Evolutionary conservation across 192 early-diverging fungal genomes (phyloP), one percentile per base, ranked within the genome.

Genomic region (Backusella westeae): DNA sequence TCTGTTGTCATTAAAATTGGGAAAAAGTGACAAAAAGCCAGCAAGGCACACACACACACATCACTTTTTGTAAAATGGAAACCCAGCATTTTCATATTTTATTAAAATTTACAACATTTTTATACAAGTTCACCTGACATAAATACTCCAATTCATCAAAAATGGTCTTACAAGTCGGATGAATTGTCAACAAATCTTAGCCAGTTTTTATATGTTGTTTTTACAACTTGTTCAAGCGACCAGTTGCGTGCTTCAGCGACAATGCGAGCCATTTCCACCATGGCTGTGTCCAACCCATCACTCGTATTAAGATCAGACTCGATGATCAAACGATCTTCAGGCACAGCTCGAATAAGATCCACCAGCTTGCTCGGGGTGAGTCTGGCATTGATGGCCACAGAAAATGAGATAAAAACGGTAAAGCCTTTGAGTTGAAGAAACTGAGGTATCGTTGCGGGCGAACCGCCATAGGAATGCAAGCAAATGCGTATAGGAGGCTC

Each of bases 401-500:
- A 95, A 84, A 96, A 96, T 21, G 89, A 91, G 73, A 96, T 91
- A 70, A 92, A 98, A 2, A 94, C 82, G 15, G 80, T 86, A 80
- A 73, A 52, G 0, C 53, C 42, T 12, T 75, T 75, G 12, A 67
- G 56, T 44, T 67, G 75, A 79, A 63, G 69, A 79, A 44, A 77
- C 68, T 75, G 75, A 14, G 49, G 38, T 8, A 80, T 41, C 10
- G 39, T 76, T 26, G 36, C 56, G 17, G 68, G 85, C 29, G 92
- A 93, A 26, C 94, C 95, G 7, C 91, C 91, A 76, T 89, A 98
- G 19, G 95, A 96, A 75, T 98, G 96, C 69, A 96, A 83, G 80
- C 93, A 94, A 56, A 98, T 87, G 32, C 89, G 84, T 1, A 93
- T 91, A 12, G 92, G 91, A 42, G 23, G 66, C 7, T 36, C 36